These are phyloP conservation scores for Nicotiana tomentosiformis DNA, from an alignment of 257 asterid genomes.

Conservation along the genomic window DNA sequence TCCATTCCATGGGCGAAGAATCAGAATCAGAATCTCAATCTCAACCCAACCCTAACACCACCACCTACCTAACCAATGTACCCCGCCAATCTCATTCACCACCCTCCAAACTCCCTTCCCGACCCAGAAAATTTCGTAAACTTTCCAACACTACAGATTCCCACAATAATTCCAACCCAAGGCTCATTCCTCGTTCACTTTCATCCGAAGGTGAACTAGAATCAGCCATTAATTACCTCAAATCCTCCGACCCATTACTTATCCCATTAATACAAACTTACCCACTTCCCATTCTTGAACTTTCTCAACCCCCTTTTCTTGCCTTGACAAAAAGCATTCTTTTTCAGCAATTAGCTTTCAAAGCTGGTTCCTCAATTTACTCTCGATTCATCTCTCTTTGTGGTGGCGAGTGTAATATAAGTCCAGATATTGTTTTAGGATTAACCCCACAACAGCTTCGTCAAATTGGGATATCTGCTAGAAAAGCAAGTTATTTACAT, in stretches of 20 bases:
- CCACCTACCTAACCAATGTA: not conserved
- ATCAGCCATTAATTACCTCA: slow-evolving; percentile 4
- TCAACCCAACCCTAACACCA: not conserved
- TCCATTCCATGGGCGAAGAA: not conserved
- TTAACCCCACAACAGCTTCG: slow-evolving; percentile 70
- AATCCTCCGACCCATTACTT: slow-evolving; percentile 51
- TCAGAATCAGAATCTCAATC: not conserved
- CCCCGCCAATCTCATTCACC: not conserved
- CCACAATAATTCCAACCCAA: not conserved
- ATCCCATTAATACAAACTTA: slow-evolving; percentile 45
- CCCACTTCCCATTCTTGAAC: slow-evolving; percentile 59
- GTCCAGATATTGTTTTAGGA: slow-evolving; percentile 61
- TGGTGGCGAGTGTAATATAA: slow-evolving; percentile 53
- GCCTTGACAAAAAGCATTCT: slow-evolving; percentile 75
- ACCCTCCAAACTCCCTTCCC: slow-evolving; percentile 70
- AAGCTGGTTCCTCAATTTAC: slow-evolving; percentile 83
- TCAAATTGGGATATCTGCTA: slow-evolving; percentile 87
- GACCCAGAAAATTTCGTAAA: slow-evolving; percentile 81
- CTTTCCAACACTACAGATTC: slow-evolving; percentile 27
- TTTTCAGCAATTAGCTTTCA: slow-evolving; percentile 80
- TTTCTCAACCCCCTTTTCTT: slow-evolving; percentile 57
- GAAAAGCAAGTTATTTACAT: slow-evolving; percentile 79
- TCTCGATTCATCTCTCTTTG: slow-evolving; percentile 73
- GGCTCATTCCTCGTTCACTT: slow-evolving; percentile 4
- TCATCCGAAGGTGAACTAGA: slow-evolving; percentile 5